Evolutionary conservation across 257 asterid species (phyloP).

Genomic region (Solanum ahanhuiri): DNA sequence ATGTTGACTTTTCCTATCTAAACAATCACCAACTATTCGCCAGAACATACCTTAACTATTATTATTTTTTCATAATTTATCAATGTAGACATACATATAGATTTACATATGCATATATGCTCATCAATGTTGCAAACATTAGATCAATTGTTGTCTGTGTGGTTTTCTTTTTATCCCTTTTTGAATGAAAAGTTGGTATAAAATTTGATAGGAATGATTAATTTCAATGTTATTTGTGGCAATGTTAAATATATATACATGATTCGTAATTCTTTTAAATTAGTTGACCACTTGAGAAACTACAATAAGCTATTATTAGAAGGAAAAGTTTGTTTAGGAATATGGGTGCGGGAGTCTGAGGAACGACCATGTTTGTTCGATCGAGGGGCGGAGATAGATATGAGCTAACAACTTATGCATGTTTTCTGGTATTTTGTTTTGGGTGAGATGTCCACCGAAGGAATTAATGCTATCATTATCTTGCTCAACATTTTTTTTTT

Average conservation of each 20-base stretch:
- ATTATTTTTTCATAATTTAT: background rate
- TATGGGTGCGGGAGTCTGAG: no score
- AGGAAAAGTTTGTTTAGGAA: no score
- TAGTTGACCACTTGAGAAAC: background rate
- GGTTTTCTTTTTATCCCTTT: background rate
- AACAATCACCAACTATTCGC: no score
- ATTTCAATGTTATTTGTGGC: background rate
- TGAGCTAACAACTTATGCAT: no score
- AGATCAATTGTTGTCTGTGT: background rate
- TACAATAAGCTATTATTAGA: background rate
- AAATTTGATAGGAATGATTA: background rate
- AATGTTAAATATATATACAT: background rate
- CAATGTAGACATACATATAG: background rate
- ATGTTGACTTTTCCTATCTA: no score
- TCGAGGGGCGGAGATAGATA: no score
- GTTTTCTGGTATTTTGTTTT: no score
- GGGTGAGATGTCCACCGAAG: no score
- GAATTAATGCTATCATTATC: no score
- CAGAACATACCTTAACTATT: no score
- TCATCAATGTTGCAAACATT: background rate
- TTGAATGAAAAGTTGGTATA: background rate
- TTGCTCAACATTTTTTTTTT: no score
- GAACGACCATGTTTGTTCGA: no score
- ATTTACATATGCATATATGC: background rate
- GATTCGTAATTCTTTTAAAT: background rate